Evolutionary conservation across 1,284 basidiomycete species (phyloP), one percentile per base, ranked within the genome.

Genomic region (Boletus albobrunnescens): DNA sequence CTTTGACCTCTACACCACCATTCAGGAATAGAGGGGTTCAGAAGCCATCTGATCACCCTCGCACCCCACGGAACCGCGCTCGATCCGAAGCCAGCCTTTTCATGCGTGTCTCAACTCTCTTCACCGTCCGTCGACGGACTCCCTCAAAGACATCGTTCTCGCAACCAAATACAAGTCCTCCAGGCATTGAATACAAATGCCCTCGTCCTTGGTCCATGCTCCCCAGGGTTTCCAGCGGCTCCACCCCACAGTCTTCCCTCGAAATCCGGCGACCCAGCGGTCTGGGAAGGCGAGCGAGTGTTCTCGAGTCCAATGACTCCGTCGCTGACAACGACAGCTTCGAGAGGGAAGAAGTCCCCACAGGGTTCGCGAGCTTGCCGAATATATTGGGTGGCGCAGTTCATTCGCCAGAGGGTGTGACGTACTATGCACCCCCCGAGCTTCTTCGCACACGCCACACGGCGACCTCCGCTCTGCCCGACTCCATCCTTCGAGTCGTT

Each of bases 221-320:
- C 28, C 44, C 64, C 3, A 50, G 64, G 22, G 17, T 51, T 19
- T 67, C 65, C 9, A 57, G 47, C 41, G 49, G 50, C 27, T 52
- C 57, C 1, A 60, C 53, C 4, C 38, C 54, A 8, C 40, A 44
- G 7, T 59, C 62, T 26, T 67, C 65, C n/a, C 64, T 67, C 2
- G 62, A 64, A 44, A 64, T 64, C 23, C 63, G 62, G 27, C 56
- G 64, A 13, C 62, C 62, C 14, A 64, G 65, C n/a, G 62, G 62
- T 26, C 36, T 64, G 7, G 62, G 62, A 23, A 49, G 65, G 37
- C 59, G 65, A 7, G 62, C 62, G 4, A 67, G 60, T 32, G 35
- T 61, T 16, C 31, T 65, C 16, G 63, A 44, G 37, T 58, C 59
- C 22, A 20, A 14, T 6, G 43, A 46, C 27, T 54, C 61, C 4